Evolutionary conservation across 495 filamentous ascomycete genomes (phyloP).

Genomic region (Tetracladium marchalianum): DNA sequence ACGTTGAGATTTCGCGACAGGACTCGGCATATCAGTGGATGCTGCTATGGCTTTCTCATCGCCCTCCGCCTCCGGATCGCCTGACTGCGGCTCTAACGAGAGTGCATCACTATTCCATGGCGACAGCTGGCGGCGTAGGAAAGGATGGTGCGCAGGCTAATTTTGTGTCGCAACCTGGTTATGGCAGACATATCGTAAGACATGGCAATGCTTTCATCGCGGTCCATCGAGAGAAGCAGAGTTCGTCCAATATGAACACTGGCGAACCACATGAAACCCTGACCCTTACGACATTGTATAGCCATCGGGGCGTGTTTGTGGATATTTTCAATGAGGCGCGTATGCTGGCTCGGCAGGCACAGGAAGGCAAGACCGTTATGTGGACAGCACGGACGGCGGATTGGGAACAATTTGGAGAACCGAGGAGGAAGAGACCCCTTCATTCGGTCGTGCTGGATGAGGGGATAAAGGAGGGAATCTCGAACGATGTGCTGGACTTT

Average conservation of each 20-base stretch:
- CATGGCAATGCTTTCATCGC: conserved; percentile 79
- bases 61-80: conserved; percentile 43
- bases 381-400: conserved; percentile 72
- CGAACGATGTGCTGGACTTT: conserved; percentile 79
- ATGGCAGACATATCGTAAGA: conserved; percentile 75
- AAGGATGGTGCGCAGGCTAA: conserved; percentile 37
- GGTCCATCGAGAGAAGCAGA: conserved; percentile 75
- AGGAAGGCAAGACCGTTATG: conserved; percentile 90
- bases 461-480: conserved; percentile 77
- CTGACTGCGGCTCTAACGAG: conserved; percentile 36
- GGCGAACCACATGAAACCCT: conserved; percentile 92
- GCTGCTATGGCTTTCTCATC: conserved; percentile 83
- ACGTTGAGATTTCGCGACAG: conserved; percentile 87
- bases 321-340: conserved; percentile 81
- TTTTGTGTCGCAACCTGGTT: conserved; percentile 84
- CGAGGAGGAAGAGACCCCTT: conserved; percentile 76
- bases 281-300: conserved; percentile 83
- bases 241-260: conserved; percentile 55
- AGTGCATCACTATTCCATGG: conserved; percentile 37
- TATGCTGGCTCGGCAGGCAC: conserved; percentile 57
- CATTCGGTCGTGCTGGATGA: conserved; percentile 80
- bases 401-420: conserved; percentile 81
- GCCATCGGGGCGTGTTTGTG: conserved; percentile 75
- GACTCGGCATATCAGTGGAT: conserved; percentile 94
- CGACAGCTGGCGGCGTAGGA: conserved; percentile 37